These are phyloP conservation scores for Ceratocystis eucalypticola DNA, from an alignment of 2,329 filamentous ascomycete genomes.

Conservation along the genomic window DNA sequence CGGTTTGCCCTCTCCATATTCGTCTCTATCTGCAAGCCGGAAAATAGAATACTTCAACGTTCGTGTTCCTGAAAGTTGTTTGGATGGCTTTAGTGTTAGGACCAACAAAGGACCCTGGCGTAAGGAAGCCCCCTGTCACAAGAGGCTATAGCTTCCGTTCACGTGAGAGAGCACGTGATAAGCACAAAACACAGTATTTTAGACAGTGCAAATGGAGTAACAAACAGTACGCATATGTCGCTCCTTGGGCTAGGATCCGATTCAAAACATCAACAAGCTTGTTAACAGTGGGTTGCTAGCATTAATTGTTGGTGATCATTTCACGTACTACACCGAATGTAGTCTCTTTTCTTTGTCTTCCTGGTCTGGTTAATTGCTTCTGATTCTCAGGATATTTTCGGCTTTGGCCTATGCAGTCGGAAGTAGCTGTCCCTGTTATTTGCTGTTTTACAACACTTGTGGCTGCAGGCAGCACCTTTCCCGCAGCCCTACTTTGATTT, in stretches of 20 bases:
- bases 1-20: not conserved
- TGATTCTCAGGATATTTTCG: too few species aligned
- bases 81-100: not conserved
- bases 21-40: not conserved
- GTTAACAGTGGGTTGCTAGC: not conserved
- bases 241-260: not conserved
- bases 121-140: not conserved
- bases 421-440: too few species aligned
- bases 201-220: not conserved
- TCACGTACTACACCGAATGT: not conserved
- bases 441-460: too few species aligned
- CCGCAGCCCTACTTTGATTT: not conserved
- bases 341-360: not conserved
- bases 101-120: constrained; percentile 4
- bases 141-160: not conserved
- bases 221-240: not conserved
- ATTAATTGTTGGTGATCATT: not conserved
- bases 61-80: not conserved
- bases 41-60: not conserved
- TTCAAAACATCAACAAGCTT: not conserved
- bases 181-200: not conserved
- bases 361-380: not conserved
- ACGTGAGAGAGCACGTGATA: not conserved
- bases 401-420: too few species aligned
- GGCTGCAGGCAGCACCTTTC: not conserved